phyloP scores from a whole-genome alignment of 805 yeast species.

The Saturnispora serradocipensis region DNA sequence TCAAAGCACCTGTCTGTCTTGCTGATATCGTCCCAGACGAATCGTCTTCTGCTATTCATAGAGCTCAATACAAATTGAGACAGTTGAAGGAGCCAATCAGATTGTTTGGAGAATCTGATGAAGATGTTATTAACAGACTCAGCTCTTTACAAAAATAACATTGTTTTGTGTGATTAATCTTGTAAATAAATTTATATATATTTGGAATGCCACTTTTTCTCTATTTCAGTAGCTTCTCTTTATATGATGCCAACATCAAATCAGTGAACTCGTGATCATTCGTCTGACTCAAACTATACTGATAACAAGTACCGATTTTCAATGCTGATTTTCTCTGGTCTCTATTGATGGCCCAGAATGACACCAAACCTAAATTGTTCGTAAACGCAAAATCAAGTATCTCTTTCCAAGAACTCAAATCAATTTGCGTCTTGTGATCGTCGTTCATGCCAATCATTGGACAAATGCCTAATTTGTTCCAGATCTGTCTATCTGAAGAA shows the following conservation, averaged over 20 bases:
- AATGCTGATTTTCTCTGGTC: constrained; percentile 18
- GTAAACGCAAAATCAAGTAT: constrained; percentile 16
- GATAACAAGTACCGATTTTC: constrained; percentile 12
- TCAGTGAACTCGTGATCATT: constrained; percentile 17
- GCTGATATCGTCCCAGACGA: constrained; percentile 8
- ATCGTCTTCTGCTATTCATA: constrained; percentile 12
- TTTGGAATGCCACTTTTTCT: neutral
- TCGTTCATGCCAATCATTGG: constrained; percentile 30
- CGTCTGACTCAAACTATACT: constrained; percentile 18
- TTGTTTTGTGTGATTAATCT: neutral
- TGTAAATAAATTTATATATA: neutral
- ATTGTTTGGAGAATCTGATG: constrained; percentile 18
- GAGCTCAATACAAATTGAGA: constrained; percentile 18
- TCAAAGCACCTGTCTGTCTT: neutral
- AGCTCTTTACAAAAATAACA: constrained; percentile 5
- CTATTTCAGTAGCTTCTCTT: neutral
- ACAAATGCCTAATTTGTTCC: constrained; percentile 23
- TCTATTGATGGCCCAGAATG: constrained; percentile 28
- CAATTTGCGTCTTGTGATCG: constrained; percentile 18
- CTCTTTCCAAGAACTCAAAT: constrained; percentile 18
- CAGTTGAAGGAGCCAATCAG: constrained; percentile 16
- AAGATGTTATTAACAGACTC: constrained; percentile 17
- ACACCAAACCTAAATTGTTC: constrained; percentile 18
- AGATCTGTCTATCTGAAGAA: constrained; percentile 9
- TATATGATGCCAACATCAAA: constrained; percentile 11